Evolutionary conservation across 2,329 filamentous ascomycete genomes (phyloP).

Genomic region (Dactylellina leptospora): DNA sequence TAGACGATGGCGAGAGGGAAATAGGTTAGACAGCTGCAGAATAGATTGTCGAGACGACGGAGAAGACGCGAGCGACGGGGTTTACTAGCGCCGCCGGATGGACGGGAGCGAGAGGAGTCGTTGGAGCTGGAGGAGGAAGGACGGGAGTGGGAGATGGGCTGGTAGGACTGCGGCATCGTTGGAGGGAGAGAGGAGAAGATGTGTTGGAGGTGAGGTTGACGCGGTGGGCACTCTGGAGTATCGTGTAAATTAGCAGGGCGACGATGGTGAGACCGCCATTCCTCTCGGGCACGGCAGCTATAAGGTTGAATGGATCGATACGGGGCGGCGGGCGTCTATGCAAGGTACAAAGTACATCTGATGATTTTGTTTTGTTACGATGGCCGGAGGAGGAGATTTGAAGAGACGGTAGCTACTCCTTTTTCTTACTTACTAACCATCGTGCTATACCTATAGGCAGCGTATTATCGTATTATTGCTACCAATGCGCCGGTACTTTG

Average conservation of each 20-base stretch:
- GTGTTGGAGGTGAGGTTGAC: constrained; percentile 12
- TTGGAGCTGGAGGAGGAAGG: constrained; percentile 50
- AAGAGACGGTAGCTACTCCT: not conserved
- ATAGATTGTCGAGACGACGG: constrained; percentile 61
- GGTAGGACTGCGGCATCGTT: constrained; percentile 45
- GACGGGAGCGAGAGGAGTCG: constrained; percentile 48
- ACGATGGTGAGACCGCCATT: constrained; percentile 13
- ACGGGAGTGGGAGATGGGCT: constrained; percentile 35
- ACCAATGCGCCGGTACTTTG: not conserved
- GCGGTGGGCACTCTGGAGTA: not conserved
- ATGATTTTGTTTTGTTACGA: no score
- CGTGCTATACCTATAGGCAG: no score
- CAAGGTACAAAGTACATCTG: constrained; percentile 3
- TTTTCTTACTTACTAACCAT: constrained; percentile 10
- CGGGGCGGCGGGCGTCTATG: constrained; percentile 1
- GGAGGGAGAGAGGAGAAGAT: not conserved
- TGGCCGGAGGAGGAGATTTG: not conserved
- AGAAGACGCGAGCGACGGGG: constrained; percentile 51
- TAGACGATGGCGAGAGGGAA: constrained; percentile 92
- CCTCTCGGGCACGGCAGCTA: not conserved
- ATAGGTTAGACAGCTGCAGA: constrained; percentile 80
- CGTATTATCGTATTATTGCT: not conserved
- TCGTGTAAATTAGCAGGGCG: not conserved
- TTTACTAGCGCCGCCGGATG: constrained; percentile 21
- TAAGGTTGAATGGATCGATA: not conserved